Conservation (phyloP, 768 basidiomycete species). For the Pisolithus orientalis region DNA sequence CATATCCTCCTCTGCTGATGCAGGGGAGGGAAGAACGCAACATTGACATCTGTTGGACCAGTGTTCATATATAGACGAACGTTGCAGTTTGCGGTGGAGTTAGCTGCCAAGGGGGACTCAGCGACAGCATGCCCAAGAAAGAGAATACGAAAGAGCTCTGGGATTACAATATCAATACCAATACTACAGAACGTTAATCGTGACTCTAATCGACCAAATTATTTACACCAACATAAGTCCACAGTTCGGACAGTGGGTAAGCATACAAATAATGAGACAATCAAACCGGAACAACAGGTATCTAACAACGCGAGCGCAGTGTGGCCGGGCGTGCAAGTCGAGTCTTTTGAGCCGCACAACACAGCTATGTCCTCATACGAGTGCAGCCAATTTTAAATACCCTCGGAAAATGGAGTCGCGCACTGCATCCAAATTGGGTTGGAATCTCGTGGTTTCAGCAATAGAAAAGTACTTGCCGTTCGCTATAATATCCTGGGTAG, state of each 20-base stretch:
- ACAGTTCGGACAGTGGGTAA: too few relatives aligned
- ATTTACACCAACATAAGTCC: too few relatives aligned
- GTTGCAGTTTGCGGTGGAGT: background rate
- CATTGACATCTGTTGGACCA: slow-evolving; percentile 29
- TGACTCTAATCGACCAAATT: too few relatives aligned
- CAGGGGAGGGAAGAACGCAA: slow-evolving; percentile 65
- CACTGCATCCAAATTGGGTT: slow-evolving; percentile 33
- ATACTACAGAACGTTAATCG: too few relatives aligned
- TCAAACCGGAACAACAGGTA: too few relatives aligned
- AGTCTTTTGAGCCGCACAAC: background rate
- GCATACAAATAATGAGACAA: too few relatives aligned
- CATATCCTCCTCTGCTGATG: slow-evolving; percentile 65
- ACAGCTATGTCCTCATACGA: slow-evolving; percentile 38
- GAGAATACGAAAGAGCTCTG: background rate
- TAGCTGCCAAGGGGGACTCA: background rate
- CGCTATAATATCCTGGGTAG: slow-evolving; percentile 77
- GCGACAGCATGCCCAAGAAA: background rate
- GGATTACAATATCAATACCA: background rate
- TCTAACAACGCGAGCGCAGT: too few relatives aligned
- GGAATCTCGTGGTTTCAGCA: background rate
- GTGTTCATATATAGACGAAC: slow-evolving; percentile 17
- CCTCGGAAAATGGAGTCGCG: slow-evolving; percentile 74
- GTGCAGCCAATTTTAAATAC: slow-evolving; percentile 64
- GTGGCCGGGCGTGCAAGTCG: too few relatives aligned
- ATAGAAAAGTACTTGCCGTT: slow-evolving; percentile 47